Percentiles rank a stretch among this genome's conserved stretches.
phyloP scores from a whole-genome alignment of 768 basidiomycete species.

The Astraeus odoratus region DNA sequence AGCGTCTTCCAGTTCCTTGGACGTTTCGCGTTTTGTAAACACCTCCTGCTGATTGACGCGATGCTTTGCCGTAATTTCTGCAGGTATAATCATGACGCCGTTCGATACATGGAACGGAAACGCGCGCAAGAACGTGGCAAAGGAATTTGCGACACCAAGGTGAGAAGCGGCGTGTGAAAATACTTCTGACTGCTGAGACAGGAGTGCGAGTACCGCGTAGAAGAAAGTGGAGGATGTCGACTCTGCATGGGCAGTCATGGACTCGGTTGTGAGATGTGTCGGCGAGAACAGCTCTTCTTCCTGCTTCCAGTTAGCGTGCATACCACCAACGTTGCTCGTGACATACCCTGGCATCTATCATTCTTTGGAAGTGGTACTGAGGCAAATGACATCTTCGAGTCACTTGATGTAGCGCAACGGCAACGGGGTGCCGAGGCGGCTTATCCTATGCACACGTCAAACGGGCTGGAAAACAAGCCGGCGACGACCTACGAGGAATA shows the following conservation, averaged over 20 bases:
- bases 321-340: conserved; percentile 5
- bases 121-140: conserved; percentile 65
- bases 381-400: conserved; percentile 46
- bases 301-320: conserved; percentile 31
- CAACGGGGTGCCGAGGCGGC: conserved; percentile 77
- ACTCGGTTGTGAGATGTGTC: conserved; percentile 60
- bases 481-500: conserved; percentile 47
- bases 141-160: conserved; percentile 66
- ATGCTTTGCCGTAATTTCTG: conserved; percentile 74
- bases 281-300: conserved; percentile 60
- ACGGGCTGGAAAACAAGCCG: conserved; percentile 4
- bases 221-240: conserved; percentile 73
- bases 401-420: conserved; percentile 59
- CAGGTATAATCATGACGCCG: conserved; percentile 69
- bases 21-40: conserved; percentile 46
- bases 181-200: conserved; percentile 47
- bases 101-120: conserved; percentile 71
- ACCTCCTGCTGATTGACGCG: conserved; percentile 77
- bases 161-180: conserved; percentile 78
- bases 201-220: conserved; percentile 67
- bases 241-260: conserved; percentile 68
- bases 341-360: conserved; percentile 74
- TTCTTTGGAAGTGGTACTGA: conserved; percentile 73
- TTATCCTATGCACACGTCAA: conserved; percentile 43
- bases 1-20: conserved; percentile 64